Conservation (phyloP, 176 grass and related monocot genomes). For the Triticum timopheevii region DNA sequence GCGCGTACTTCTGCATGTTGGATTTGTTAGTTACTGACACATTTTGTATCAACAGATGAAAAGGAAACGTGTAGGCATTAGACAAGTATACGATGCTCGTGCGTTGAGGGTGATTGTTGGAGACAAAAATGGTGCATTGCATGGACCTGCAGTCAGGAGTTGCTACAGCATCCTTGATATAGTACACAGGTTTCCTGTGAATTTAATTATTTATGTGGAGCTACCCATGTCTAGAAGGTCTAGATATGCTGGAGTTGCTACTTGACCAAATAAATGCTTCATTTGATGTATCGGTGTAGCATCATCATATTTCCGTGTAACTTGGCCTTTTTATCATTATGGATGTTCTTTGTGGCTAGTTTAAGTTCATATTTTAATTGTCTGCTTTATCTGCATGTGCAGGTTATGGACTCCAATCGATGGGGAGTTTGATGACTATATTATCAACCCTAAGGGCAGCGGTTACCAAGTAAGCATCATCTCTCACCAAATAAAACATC, state of each 20-base stretch:
- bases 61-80: conserved; percentile 84
- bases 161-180: conserved; percentile 93
- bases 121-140: conserved; percentile 86
- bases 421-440: conserved; percentile 98
- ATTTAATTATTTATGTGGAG: conserved; percentile 18
- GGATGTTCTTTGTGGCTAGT: not conserved
- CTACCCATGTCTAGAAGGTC: not conserved
- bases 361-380: conserved; percentile 26
- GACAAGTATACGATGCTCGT: conserved; percentile 90
- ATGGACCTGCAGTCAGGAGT: conserved; percentile 90
- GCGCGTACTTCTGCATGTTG: not conserved
- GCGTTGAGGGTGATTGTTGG: conserved; percentile 94
- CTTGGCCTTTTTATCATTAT: not conserved
- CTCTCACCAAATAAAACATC: conserved; percentile 14
- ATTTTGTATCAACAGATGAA: conserved; percentile 68
- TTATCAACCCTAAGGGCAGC: conserved; percentile 95
- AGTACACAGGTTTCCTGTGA: conserved; percentile 72
- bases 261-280: conserved; percentile 9
- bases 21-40: conserved; percentile 12
- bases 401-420: conserved; percentile 97
- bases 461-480: conserved; percentile 93
- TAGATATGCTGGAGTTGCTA: conserved; percentile 7
- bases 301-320: not conserved
- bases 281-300: not conserved
- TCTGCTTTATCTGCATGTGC: conserved; percentile 21